phyloP scores from a whole-genome alignment of 257 asterid genomes.

The Rubia yunnanensis region DNA sequence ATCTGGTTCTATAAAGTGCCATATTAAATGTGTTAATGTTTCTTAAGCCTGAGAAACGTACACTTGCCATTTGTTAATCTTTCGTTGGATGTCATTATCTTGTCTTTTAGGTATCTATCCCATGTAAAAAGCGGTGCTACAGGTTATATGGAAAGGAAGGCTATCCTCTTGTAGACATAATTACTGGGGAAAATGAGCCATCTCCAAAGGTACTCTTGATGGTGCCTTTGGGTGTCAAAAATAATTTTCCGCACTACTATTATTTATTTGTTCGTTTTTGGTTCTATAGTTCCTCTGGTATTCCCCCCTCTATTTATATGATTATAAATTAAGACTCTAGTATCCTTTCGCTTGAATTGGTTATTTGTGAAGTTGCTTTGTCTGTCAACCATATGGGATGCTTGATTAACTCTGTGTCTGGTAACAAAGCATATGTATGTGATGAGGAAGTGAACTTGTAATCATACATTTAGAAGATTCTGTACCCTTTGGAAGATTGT shows the following conservation, averaged over 20 bases:
- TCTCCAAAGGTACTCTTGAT: conserved; percentile 62
- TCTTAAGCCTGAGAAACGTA: conserved; percentile 8
- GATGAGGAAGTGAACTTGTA: not conserved
- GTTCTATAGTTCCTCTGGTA: not conserved
- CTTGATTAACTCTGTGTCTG: not conserved
- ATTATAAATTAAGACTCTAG: not conserved
- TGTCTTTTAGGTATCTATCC: conserved; percentile 74
- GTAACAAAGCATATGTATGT: not conserved
- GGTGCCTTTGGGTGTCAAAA: conserved; percentile 1
- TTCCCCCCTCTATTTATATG: not conserved
- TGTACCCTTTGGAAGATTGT: not conserved
- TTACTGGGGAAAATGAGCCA: conserved; percentile 85
- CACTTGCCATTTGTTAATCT: not conserved
- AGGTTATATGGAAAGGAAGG: conserved; percentile 91
- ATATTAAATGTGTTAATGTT: not conserved
- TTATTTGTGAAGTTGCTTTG: not conserved
- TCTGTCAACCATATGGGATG: not conserved
- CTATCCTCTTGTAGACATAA: conserved; percentile 90
- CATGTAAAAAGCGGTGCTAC: conserved; percentile 93
- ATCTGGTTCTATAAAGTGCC: conserved; percentile 11
- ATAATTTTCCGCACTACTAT: not conserved
- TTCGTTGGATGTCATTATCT: conserved; percentile 6
- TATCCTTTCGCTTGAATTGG: too few species aligned
- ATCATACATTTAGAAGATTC: not conserved
- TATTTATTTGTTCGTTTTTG: not conserved